A percentile compares a stretch with the other conserved stretches of the same genome.
These are phyloP conservation scores for Rhododendron henanense DNA, from an alignment of 148 eudicot species.

Conservation along the genomic window DNA sequence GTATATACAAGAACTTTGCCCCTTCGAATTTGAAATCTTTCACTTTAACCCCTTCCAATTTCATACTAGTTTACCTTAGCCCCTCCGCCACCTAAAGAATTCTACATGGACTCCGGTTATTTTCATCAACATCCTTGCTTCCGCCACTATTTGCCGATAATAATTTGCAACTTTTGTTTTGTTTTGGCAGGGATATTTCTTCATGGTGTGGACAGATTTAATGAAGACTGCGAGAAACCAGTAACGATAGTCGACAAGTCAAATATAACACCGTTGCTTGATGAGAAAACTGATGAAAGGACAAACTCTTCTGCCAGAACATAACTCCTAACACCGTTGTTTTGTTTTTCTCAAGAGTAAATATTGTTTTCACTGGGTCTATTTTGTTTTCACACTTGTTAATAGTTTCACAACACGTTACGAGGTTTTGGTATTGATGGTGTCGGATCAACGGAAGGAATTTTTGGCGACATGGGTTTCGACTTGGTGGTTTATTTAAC, in stretches of 20 bases:
- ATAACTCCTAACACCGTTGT: neutral
- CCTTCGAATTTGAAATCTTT: neutral
- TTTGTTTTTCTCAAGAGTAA: constrained; percentile 1
- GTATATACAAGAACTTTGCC: neutral
- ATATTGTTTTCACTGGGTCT: neutral
- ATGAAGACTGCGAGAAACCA: constrained; percentile 35
- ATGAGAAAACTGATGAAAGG: constrained; percentile 26
- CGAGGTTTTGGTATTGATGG: neutral
- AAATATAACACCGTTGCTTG: constrained; percentile 42
- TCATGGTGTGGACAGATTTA: constrained; percentile 50
- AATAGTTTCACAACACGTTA: neutral
- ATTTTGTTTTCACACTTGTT: neutral
- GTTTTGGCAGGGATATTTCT: constrained; percentile 50
- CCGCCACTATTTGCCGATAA: constrained; percentile 15
- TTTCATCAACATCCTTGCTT: neutral
- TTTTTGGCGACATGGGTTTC: neutral
- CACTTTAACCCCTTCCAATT: neutral
- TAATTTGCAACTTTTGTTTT: constrained; percentile 16
- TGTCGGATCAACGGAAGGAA: neutral
- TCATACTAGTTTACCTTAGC: neutral
- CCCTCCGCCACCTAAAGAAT: neutral
- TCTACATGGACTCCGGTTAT: neutral
- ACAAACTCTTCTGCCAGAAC: constrained; percentile 9
- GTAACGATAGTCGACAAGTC: constrained; percentile 21
- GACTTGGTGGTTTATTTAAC: neutral